phyloP scores from a whole-genome alignment of 2,329 filamentous ascomycete genomes.

The Cercospora brassicicola region DNA sequence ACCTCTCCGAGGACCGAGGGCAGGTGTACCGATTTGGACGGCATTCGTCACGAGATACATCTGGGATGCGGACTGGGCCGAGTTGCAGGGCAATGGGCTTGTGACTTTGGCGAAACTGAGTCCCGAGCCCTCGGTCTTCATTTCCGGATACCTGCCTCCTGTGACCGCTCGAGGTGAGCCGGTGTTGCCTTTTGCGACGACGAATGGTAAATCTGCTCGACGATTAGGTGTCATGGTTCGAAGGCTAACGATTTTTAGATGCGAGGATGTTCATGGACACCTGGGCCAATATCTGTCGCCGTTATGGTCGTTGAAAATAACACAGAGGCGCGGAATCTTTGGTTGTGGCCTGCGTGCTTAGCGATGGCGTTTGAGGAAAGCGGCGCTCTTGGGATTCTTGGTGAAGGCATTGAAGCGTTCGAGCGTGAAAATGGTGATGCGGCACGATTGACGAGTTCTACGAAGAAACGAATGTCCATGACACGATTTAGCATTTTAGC shows the following conservation, averaged over 20 bases:
- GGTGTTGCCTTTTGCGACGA: conserved; percentile 32
- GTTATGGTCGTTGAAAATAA: conserved; percentile 5
- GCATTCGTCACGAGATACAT: conserved; percentile 52
- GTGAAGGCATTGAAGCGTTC: not conserved
- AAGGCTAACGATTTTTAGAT: conserved; percentile 23
- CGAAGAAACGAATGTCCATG: not conserved
- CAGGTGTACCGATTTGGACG: conserved; percentile 61
- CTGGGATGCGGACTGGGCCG: conserved; percentile 51
- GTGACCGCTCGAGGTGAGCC: conserved; percentile 25
- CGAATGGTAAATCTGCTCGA: conserved; percentile 26
- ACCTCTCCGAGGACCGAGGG: conserved; percentile 53
- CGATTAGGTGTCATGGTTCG: not conserved
- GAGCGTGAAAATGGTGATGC: not conserved
- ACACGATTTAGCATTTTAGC: not conserved
- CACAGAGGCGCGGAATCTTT: not conserved
- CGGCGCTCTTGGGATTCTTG: not conserved
- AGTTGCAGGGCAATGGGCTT: conserved; percentile 37
- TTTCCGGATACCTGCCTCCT: conserved; percentile 51
- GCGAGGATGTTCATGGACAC: conserved; percentile 31
- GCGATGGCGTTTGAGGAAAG: not conserved
- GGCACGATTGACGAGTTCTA: not conserved
- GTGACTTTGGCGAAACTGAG: conserved; percentile 50
- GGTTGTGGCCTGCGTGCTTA: not conserved
- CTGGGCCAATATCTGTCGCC: conserved; percentile 23
- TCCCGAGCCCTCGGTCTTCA: conserved; percentile 54